Conservation (phyloP, 768 basidiomycete species). For the Hygrophorus pudorinus region DNA sequence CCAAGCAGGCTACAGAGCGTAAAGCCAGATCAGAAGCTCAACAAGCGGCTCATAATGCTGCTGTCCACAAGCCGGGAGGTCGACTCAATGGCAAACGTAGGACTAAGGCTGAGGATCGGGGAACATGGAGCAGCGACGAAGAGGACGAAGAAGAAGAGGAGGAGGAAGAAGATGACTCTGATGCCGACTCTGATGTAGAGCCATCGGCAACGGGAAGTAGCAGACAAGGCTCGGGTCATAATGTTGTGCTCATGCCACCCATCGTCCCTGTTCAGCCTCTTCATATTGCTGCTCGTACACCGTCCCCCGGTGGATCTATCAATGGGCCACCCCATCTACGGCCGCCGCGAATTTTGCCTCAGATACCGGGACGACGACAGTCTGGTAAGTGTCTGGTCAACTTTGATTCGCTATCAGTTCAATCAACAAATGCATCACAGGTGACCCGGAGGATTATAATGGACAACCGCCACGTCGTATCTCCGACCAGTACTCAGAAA, state of each 20-base stretch:
- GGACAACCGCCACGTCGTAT: constrained; percentile 28
- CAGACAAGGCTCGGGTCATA: constrained; percentile 15
- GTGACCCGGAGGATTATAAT: constrained; percentile 34
- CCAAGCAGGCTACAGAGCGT: constrained; percentile 74
- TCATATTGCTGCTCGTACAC: constrained; percentile 15
- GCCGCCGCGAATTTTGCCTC: constrained; percentile 55
- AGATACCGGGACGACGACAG: constrained; percentile 41
- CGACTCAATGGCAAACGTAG: constrained; percentile 54
- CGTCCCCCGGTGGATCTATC: constrained; percentile 15
- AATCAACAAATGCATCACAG: constrained; percentile 21
- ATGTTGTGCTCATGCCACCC: not conserved
- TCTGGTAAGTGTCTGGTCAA: constrained; percentile 28
- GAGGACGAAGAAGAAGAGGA: constrained; percentile 82
- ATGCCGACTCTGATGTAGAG: constrained; percentile 46
- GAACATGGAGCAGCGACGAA: constrained; percentile 66
- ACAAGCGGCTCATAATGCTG: constrained; percentile 73
- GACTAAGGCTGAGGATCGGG: constrained; percentile 48
- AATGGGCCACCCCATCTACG: constrained; percentile 34
- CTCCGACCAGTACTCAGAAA: constrained; percentile 46
- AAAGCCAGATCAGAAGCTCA: constrained; percentile 78
- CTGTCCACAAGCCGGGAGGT: constrained; percentile 58
- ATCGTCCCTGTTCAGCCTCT: constrained; percentile 9
- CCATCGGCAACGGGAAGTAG: constrained; percentile 20
- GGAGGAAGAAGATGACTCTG: constrained; percentile 57
- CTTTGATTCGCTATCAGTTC: constrained; percentile 5